A percentile compares a stretch with the other conserved stretches of the same genome.
Conservation (phyloP, 2,329 filamentous ascomycete genomes). For the Colletotrichum brevisporum region DNA sequence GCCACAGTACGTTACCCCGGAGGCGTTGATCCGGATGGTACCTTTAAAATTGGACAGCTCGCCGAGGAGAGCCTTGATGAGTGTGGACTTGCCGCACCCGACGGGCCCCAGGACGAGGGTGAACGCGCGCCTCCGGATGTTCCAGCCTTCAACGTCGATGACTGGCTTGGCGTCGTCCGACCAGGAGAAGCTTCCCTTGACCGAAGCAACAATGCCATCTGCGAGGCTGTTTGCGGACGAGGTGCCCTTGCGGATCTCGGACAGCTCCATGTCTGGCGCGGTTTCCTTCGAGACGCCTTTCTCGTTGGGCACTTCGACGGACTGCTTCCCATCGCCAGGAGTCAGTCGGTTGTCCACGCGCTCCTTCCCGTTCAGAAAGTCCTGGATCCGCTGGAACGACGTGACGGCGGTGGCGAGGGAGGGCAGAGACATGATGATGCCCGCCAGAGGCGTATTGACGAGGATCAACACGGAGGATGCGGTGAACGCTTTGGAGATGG, state of each 20-base stretch:
- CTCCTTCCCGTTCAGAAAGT: constrained; percentile 44
- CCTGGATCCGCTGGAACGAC: constrained; percentile 47
- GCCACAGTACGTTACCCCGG: constrained; percentile 45
- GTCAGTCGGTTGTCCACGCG: constrained; percentile 35
- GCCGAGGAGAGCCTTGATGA: constrained; percentile 50
- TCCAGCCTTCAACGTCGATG: constrained; percentile 32
- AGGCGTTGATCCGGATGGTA: constrained; percentile 38
- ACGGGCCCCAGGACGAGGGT: constrained; percentile 52
- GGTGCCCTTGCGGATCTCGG: background rate
- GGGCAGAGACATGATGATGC: constrained; percentile 44
- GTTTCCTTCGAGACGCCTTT: too few species aligned
- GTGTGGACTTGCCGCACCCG: constrained; percentile 53
- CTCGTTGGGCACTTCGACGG: too few species aligned
- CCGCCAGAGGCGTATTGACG: constrained; percentile 43
- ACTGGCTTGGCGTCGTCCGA: constrained; percentile 26
- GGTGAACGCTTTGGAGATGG: constrained; percentile 42
- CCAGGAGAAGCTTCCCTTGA: constrained; percentile 39
- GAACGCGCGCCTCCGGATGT: constrained; percentile 30
- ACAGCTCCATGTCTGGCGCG: constrained; percentile 8
- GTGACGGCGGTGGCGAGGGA: constrained; percentile 39
- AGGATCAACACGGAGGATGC: constrained; percentile 43
- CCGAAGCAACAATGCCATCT: constrained; percentile 1
- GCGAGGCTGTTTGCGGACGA: background rate
- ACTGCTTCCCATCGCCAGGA: background rate
- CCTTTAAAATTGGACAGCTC: constrained; percentile 43